These are phyloP conservation scores for Vanrija sp. DNA, from an alignment of 1,284 basidiomycete genomes.

Conservation along the genomic window DNA sequence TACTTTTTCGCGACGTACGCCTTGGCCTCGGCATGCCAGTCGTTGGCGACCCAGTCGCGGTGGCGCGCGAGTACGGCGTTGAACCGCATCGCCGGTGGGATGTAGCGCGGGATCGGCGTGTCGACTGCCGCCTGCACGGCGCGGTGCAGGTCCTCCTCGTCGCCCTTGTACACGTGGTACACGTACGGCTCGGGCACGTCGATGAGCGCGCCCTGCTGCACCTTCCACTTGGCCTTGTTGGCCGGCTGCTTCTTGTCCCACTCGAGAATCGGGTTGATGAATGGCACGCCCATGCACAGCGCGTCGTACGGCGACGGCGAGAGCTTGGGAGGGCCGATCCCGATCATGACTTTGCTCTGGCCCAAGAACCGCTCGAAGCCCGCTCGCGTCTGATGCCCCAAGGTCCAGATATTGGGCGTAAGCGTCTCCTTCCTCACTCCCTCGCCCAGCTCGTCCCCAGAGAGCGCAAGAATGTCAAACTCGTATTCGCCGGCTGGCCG, in stretches of 20 bases:
- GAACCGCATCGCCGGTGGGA: slow-evolving; percentile 21
- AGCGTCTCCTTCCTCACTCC: not conserved
- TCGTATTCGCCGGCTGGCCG: slow-evolving; percentile 6
- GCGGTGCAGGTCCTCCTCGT: slow-evolving; percentile 3
- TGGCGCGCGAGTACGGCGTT: slow-evolving; percentile 16
- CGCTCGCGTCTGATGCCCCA: slow-evolving; percentile 5
- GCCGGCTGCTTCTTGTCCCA: slow-evolving; percentile 40
- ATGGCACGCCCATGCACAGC: slow-evolving; percentile 51
- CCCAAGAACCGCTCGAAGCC: slow-evolving; percentile 11
- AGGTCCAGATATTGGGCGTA: slow-evolving; percentile 4
- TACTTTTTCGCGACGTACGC: not conserved
- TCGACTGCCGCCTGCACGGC: too few relatives aligned
- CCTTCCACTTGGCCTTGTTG: slow-evolving; percentile 40
- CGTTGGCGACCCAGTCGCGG: not conserved
- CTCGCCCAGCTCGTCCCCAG: slow-evolving; percentile 12
- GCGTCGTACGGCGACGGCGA: slow-evolving; percentile 45
- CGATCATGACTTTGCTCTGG: slow-evolving; percentile 11
- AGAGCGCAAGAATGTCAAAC: slow-evolving; percentile 29
- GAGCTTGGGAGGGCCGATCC: slow-evolving; percentile 9
- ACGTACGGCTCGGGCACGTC: slow-evolving; percentile 46
- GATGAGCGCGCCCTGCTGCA: slow-evolving; percentile 45
- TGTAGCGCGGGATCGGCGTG: too few relatives aligned
- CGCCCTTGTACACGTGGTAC: slow-evolving; percentile 41
- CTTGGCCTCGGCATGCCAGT: not conserved
- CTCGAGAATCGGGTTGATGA: slow-evolving; percentile 46